phyloP scores from a whole-genome alignment of 768 basidiomycete species.

The Dendrothele bispora region DNA sequence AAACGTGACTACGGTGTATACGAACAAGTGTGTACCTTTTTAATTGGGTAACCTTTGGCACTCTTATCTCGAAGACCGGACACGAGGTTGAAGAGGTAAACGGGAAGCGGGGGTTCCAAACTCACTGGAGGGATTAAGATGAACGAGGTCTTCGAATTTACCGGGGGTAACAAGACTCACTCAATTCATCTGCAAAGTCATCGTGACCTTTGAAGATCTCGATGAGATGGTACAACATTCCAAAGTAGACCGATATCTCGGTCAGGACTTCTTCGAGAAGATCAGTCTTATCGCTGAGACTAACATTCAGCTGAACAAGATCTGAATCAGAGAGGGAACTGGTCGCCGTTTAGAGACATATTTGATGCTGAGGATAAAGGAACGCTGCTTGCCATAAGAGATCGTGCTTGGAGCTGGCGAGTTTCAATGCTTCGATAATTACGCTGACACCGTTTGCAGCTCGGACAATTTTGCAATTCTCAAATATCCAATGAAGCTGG shows the following conservation, averaged over 20 bases:
- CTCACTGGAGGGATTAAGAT: slow-evolving; percentile 66
- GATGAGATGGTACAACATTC: slow-evolving; percentile 92
- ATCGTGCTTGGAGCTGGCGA: slow-evolving; percentile 86
- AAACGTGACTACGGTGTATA: slow-evolving; percentile 7
- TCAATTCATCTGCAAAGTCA: slow-evolving; percentile 94
- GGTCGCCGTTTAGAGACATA: neutral
- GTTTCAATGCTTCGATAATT: slow-evolving; percentile 87
- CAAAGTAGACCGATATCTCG: slow-evolving; percentile 90
- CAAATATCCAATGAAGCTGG: slow-evolving; percentile 93
- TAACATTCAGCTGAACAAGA: slow-evolving; percentile 68
- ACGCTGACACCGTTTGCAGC: slow-evolving; percentile 78
- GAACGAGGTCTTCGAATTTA: slow-evolving; percentile 11
- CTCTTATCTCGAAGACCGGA: slow-evolving; percentile 89
- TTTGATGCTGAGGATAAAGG: too few species aligned
- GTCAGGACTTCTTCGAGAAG: slow-evolving; percentile 88
- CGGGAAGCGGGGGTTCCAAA: slow-evolving; percentile 89
- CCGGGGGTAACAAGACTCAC: slow-evolving; percentile 48
- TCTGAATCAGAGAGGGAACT: slow-evolving; percentile 80
- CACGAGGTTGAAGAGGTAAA: slow-evolving; percentile 90
- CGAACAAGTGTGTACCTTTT: slow-evolving; percentile 62
- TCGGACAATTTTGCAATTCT: slow-evolving; percentile 87
- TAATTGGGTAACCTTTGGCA: slow-evolving; percentile 94
- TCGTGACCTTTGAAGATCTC: slow-evolving; percentile 93
- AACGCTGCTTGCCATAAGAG: slow-evolving; percentile 57
- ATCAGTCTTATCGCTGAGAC: slow-evolving; percentile 69